Evolutionary conservation across 805 yeast species (phyloP).

Genomic region (Pichia kluyveri): DNA sequence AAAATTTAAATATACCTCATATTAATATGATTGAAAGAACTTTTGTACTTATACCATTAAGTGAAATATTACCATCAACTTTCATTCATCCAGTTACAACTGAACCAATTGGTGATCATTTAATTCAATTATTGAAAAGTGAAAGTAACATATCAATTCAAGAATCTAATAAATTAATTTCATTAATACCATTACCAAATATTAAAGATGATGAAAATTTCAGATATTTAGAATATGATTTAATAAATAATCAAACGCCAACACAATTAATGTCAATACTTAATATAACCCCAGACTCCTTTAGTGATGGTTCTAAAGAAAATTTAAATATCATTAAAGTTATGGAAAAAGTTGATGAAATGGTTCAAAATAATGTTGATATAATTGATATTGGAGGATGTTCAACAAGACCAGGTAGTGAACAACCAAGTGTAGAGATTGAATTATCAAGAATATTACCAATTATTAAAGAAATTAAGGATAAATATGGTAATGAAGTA

Average conservation of each 20-base stretch:
- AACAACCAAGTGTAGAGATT: conserved; percentile 49
- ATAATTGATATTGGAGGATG: conserved; percentile 92
- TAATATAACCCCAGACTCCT: conserved; percentile 90
- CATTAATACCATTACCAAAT: conserved; percentile 36
- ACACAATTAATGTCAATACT: conserved; percentile 81
- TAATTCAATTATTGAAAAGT: conserved; percentile 32
- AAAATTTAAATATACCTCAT: conserved; percentile 73
- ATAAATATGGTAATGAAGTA: conserved; percentile 23
- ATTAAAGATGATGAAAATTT: conserved; percentile 11
- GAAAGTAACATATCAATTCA: conserved; percentile 27
- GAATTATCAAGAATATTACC: conserved; percentile 70
- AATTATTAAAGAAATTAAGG: conserved; percentile 52
- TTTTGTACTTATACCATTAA: conserved; percentile 82
- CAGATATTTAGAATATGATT: conserved; percentile 35
- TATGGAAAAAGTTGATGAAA: conserved; percentile 34
- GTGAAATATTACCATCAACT: conserved; percentile 66
- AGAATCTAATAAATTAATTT: conserved; percentile 41
- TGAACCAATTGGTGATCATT: conserved; percentile 65
- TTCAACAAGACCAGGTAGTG: conserved; percentile 83
- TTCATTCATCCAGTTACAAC: conserved; percentile 77
- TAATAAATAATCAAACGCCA: conserved; percentile 30
- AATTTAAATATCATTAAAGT: conserved; percentile 30
- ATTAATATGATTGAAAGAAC: conserved; percentile 79
- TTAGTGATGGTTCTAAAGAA: conserved; percentile 75
- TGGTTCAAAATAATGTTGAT: conserved; percentile 54